A percentile compares a stretch with the other conserved stretches of the same genome.
These are phyloP conservation scores for Tricholoma flavovirens DNA, from an alignment of 768 basidiomycete species.

Conservation along the genomic window DNA sequence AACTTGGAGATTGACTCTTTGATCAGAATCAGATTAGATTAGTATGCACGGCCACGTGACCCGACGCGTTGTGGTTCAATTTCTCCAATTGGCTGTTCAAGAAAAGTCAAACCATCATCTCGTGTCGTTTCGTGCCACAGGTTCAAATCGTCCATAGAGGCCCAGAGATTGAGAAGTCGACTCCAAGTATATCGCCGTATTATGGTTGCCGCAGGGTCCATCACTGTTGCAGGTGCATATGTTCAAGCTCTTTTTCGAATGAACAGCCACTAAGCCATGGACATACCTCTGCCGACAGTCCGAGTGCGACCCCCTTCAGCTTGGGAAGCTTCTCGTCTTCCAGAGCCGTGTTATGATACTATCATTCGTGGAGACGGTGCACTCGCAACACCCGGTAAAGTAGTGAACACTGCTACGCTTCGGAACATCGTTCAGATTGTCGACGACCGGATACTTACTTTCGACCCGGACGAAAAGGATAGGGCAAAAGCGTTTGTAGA, in stretches of 20 bases:
- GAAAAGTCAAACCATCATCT: conserved; percentile 8
- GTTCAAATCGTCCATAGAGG: background rate
- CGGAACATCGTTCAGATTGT: conserved; percentile 82
- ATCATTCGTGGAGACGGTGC: conserved; percentile 81
- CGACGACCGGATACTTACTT: conserved; percentile 92
- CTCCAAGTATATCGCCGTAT: conserved; percentile 12
- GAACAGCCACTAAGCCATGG: conserved; percentile 12
- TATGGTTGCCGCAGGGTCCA: conserved; percentile 85
- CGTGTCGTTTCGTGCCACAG: conserved; percentile 2
- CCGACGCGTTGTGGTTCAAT: conserved; percentile 22
- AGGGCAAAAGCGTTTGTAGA: conserved; percentile 74
- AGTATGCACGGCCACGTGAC: conserved; percentile 26
- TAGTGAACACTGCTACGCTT: conserved; percentile 50
- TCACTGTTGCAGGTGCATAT: conserved; percentile 72
- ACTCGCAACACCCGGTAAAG: conserved; percentile 61
- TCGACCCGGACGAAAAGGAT: conserved; percentile 93
- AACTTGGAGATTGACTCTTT: too few species aligned
- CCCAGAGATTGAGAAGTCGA: conserved; percentile 1
- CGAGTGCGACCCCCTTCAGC: conserved; percentile 85
- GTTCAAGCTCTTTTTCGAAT: conserved; percentile 7
- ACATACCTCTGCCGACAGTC: conserved; percentile 40
- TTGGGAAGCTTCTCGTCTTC: conserved; percentile 82
- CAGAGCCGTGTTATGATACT: conserved; percentile 65
- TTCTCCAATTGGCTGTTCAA: conserved; percentile 7
- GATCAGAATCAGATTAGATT: too few species aligned